Evolutionary conservation across 192 early-diverging fungal genomes (phyloP), one percentile per base, ranked within the genome.

Genomic region (Helicostylum pulchrum): DNA sequence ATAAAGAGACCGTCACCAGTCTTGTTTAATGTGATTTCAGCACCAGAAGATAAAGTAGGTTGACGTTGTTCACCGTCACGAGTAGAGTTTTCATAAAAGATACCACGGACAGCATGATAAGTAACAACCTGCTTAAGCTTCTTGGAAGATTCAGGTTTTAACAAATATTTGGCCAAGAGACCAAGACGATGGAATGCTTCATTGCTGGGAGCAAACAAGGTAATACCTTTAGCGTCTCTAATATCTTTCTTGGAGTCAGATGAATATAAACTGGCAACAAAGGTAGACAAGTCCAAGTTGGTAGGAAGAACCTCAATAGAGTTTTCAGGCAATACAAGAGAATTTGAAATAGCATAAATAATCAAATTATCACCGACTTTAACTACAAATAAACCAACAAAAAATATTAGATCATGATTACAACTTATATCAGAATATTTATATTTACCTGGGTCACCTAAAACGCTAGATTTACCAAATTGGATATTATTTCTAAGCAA

Each of bases 131-230:
- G 69, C n/a, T 62, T 43, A 21, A 85, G 66, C 4, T 82, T 71
- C 14, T 68, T 34, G 17, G 67, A 57, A 17, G 47, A 46, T 3
- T 68, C 56, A 10, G 71, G 65, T 12, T 68, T 61, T 3, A 73
- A 21, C 0, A 73, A 42, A 39, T 86, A 88, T 26, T 84, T 72
- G 48, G 72, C 79, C 17, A 91, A 67, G 23, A 87, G 65, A 4
- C 81, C 89, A 26, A 90, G 70, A 43, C 77, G 74, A 2, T 67
- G 68, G 57, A 89, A 88, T 0, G 87, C 83, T 45, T 67, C 63
- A 17, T 76, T 74, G n/a, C 75, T 85, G 0, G 89, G 89, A 2
- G 85, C 88, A 69, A 90, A 84, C 0, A 91, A 73, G 0, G 88
- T 90, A 12, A 88, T 69, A 21, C 82, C 83, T 3, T 76, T 53